These are phyloP conservation scores for Lolium rigidum DNA, from an alignment of 176 grass and related monocot species.

Conservation along the genomic window DNA sequence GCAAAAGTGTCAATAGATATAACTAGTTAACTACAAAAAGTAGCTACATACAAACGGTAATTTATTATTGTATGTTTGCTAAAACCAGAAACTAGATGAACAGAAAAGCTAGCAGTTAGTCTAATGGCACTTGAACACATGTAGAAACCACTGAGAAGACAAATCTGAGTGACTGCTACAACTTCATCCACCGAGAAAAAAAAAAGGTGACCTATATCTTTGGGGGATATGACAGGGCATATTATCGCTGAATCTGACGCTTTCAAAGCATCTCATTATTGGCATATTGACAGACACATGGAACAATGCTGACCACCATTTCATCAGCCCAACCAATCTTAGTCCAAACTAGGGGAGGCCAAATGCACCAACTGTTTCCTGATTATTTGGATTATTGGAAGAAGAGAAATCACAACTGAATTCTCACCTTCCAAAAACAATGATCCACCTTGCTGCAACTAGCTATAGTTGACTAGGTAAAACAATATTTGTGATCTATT, in stretches of 20 bases:
- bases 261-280: slow-evolving; percentile 59
- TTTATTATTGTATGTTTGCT: background rate
- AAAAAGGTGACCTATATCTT: slow-evolving; percentile 34
- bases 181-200: slow-evolving; percentile 23
- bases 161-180: background rate
- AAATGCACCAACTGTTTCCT: slow-evolving; percentile 29
- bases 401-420: background rate
- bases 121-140: background rate
- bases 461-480: slow-evolving; percentile 33
- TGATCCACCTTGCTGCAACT: background rate
- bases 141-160: background rate
- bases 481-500: background rate
- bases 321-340: background rate
- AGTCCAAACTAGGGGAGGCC: slow-evolving; percentile 22
- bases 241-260: slow-evolving; percentile 24
- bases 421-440: slow-evolving; percentile 16
- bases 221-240: slow-evolving; percentile 28
- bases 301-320: background rate
- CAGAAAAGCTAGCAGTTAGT: background rate
- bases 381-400: slow-evolving; percentile 14
- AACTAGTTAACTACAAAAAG: background rate
- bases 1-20: background rate
- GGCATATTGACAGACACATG: slow-evolving; percentile 29
- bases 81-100: background rate
- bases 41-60: background rate